phyloP scores from a whole-genome alignment of 805 yeast genomes.

The Wickerhamiella kazuoi region DNA sequence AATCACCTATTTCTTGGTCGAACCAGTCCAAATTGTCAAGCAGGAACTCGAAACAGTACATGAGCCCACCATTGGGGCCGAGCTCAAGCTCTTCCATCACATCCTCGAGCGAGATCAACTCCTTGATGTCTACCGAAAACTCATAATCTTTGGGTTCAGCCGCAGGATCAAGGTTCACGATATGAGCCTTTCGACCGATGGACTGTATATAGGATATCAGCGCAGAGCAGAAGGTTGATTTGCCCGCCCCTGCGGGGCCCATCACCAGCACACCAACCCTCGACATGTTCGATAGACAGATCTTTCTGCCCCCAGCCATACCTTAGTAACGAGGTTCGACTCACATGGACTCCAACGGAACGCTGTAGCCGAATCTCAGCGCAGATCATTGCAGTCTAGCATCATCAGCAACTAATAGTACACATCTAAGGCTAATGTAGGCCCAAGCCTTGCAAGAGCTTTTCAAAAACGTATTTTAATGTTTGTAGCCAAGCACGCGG shows the following conservation, averaged over 20 bases:
- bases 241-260: conserved; percentile 98
- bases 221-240: conserved; percentile 80
- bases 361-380: no score
- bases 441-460: no score
- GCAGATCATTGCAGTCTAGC: no score
- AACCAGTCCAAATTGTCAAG: conserved; percentile 88
- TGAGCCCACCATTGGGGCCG: conserved; percentile 90
- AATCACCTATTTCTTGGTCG: conserved; percentile 93
- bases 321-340: no score
- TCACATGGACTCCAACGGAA: no score
- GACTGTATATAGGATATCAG: conserved; percentile 76
- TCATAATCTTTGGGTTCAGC: conserved; percentile 87
- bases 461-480: no score
- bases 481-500: no score
- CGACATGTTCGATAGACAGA: conserved; percentile 39
- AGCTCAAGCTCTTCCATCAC: conserved; percentile 86
- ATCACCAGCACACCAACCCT: conserved; percentile 84
- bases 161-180: conserved; percentile 92
- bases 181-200: conserved; percentile 81
- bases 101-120: conserved; percentile 75
- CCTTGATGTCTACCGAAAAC: conserved; percentile 82
- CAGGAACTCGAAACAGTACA: conserved; percentile 82
- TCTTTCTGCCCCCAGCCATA: no score
- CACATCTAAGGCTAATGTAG: no score
- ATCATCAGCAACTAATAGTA: no score